Evolutionary conservation across 1,139 yeast species (phyloP).

Genomic region (Yamadazyma conglobata): DNA sequence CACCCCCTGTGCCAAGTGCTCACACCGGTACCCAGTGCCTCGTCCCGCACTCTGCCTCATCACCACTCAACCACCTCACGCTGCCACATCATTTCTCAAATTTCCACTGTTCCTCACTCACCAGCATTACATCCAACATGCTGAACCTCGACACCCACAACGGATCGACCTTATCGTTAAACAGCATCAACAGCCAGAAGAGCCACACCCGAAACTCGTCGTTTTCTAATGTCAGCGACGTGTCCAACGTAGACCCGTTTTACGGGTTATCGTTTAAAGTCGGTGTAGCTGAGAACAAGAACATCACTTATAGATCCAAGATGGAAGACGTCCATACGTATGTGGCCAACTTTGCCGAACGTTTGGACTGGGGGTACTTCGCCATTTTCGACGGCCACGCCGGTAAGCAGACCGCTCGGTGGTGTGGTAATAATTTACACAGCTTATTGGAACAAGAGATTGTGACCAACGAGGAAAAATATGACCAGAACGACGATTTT

Average conservation of each 20-base stretch:
- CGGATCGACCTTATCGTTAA: slow-evolving; percentile 14
- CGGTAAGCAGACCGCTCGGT: slow-evolving; percentile 87
- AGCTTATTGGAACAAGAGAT: slow-evolving; percentile 53
- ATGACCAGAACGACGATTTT: slow-evolving; percentile 1
- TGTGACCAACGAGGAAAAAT: slow-evolving; percentile 20
- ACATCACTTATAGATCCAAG: slow-evolving; percentile 72
- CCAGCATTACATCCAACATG: too few species aligned
- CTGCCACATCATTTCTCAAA: too few species aligned
- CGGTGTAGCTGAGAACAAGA: slow-evolving; percentile 88
- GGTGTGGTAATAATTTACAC: slow-evolving; percentile 92
- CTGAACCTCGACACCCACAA: slow-evolving; percentile 7
- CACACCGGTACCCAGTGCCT: too few species aligned
- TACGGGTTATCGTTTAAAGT: slow-evolving; percentile 64
- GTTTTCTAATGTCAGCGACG: slow-evolving; percentile 13
- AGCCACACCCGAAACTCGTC: slow-evolving; percentile 15
- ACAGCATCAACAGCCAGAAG: slow-evolving; percentile 9
- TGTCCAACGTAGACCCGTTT: slow-evolving; percentile 30
- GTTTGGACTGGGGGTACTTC: slow-evolving; percentile 91
- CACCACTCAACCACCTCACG: too few species aligned
- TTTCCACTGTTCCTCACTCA: too few species aligned
- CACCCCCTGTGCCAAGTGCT: too few species aligned
- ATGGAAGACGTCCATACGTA: slow-evolving; percentile 98
- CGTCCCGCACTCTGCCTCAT: too few species aligned
- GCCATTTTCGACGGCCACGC: slow-evolving; percentile 98
- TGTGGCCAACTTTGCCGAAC: slow-evolving; percentile 86